Conservation (phyloP, 140 eudicot species). For the Bidens hawaiensis region DNA sequence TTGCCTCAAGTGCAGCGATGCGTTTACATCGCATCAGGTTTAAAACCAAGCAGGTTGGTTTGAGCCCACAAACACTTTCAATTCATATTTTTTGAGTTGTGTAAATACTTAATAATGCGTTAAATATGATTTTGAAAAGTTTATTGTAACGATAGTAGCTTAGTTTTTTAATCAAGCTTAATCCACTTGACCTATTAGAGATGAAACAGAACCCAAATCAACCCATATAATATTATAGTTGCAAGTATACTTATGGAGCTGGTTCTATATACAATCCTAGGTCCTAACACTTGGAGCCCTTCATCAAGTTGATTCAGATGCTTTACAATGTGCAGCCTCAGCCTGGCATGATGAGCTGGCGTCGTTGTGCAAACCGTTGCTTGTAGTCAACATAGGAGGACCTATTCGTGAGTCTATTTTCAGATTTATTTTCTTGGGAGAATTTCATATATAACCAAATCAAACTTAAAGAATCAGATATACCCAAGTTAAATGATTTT, state of each 20-base stretch:
- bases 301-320: slow-evolving; percentile 71
- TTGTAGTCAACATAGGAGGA: slow-evolving; percentile 88
- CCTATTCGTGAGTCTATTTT: slow-evolving; percentile 53
- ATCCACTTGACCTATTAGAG: background rate
- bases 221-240: background rate
- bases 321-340: slow-evolving; percentile 52
- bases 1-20: no score
- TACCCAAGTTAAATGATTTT: no score
- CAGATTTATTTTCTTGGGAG: background rate
- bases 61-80: background rate
- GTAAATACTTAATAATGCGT: no score
- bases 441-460: no score
- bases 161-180: background rate
- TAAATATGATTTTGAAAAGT: background rate
- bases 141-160: background rate
- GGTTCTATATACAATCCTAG: slow-evolving; percentile 27
- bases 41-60: no score
- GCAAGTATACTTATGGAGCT: slow-evolving; percentile 14
- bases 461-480: no score
- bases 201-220: background rate
- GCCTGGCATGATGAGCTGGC: slow-evolving; percentile 69
- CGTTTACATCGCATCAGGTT: no score
- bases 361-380: slow-evolving; percentile 50
- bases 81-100: background rate
- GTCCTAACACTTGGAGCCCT: slow-evolving; percentile 81